Conservation (phyloP, 139 green algal species). For the Chlorella sorokiniana region DNA sequence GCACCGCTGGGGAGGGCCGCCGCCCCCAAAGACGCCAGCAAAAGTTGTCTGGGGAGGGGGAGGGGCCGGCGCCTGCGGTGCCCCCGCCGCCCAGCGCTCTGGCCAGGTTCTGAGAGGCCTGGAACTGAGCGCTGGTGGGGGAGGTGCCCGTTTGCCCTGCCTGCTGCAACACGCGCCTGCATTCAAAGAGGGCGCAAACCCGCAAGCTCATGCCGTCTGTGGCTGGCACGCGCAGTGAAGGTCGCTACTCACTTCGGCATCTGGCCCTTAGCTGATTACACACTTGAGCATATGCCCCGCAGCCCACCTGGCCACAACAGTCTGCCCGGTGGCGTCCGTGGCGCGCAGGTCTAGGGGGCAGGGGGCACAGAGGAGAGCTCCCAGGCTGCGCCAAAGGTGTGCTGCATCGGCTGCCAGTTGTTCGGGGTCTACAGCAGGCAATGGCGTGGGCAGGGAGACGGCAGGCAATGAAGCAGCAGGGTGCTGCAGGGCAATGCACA, state of each 20-base stretch:
- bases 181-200: background rate
- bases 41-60: background rate
- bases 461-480: background rate
- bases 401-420: constrained; percentile 38
- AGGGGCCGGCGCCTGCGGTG: background rate
- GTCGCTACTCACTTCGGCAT: background rate
- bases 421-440: background rate
- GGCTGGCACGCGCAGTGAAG: background rate
- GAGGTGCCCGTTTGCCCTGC: constrained; percentile 7
- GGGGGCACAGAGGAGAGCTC: constrained; percentile 33
- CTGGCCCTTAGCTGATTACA: no score
- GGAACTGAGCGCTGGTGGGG: constrained; percentile 11
- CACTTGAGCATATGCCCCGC: background rate
- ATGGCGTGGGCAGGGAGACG: background rate
- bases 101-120: constrained; percentile 3
- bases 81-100: background rate
- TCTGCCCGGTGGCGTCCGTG: constrained; percentile 17
- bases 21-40: background rate
- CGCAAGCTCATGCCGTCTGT: background rate
- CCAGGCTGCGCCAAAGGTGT: constrained; percentile 38
- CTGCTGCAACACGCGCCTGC: constrained; percentile 9
- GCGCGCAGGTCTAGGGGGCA: constrained; percentile 41
- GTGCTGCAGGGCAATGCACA: no score
- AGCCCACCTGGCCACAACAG: constrained; percentile 13
- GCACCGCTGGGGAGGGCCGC: no score